Base-by-base conservation (phyloP, 345 rosid species). In the Leavenworthia alabamica region DNA sequence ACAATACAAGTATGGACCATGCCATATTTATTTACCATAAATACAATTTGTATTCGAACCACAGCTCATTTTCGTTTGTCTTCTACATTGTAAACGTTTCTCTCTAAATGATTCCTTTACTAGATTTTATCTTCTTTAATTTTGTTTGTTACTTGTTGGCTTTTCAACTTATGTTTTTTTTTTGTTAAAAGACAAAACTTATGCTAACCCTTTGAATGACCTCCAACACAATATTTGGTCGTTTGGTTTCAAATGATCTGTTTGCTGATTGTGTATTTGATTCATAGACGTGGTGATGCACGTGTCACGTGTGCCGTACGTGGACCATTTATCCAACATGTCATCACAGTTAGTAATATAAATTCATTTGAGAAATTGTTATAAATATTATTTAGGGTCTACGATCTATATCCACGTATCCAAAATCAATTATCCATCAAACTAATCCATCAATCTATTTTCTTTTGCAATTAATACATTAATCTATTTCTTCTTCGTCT, bases 21-120 rank as follows among this genome's bases (percentile, higher is more conserved):
- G 44, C 3, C 17, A 1, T 2, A 19, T 13, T n/a, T 19, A 19
- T 33, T 12, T 35, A 12, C 2, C 11, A 32, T 4, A n/a, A 4
- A 37, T 37, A 37, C 16, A 11, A 24, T 24, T 49, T 8, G 15
- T 26, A 41, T 15, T 3, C 6, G 9, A 16, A 12, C 27, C 12
- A 60, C 64, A 60, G 44, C 65, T 60, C 53, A 46, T 13, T 7
- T 15, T 61, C 26, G 5, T 47, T 61, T 60, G 55, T 60, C 44
- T 20, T 46, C 14, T 46, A 23, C 56, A 33, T 8, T 33, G 24
- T 47, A 35, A 61, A 33, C 41, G 29, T 11, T 17, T 31, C 27
- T 20, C 45, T 19, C 29, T 12, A 12, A 7, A 32, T 31, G 35
- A 31, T 9, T 52, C 4, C 13, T 39, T 14, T 24, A 39, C 1